Percentiles rank a stretch among this genome's conserved stretches.
phyloP scores from a whole-genome alignment of 2,329 filamentous ascomycete genomes.

The Dendryphion nanum region DNA sequence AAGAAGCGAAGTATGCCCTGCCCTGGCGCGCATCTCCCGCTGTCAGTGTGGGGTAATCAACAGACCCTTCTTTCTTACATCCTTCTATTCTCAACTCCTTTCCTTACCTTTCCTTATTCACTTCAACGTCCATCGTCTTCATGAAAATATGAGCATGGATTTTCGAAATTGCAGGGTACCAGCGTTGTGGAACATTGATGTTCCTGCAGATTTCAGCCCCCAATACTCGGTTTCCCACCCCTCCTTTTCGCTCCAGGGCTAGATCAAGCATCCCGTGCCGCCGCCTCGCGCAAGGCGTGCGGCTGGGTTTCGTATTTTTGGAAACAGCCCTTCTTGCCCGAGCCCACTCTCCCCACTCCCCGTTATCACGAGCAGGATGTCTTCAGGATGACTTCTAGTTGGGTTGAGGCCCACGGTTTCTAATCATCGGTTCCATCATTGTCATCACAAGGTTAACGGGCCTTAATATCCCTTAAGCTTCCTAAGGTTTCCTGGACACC shows the following conservation, averaged over 20 bases:
- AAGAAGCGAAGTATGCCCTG: too few species aligned
- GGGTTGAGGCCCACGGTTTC: background rate
- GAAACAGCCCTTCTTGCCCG: background rate
- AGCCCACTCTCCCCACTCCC: background rate
- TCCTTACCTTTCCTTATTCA: background rate
- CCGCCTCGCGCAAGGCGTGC: background rate
- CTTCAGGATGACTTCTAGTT: background rate
- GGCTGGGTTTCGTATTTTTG: conserved; percentile 1
- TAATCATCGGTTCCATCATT: background rate
- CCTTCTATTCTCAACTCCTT: background rate
- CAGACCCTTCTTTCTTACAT: background rate
- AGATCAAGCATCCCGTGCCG: background rate
- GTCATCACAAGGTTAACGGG: background rate
- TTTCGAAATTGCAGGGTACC: background rate
- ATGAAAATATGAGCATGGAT: background rate
- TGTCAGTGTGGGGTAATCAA: background rate
- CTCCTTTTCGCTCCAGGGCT: background rate
- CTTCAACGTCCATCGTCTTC: background rate
- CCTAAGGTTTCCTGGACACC: background rate
- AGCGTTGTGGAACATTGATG: conserved; percentile 1
- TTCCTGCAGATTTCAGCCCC: conserved; percentile 3
- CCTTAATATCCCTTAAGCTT: background rate
- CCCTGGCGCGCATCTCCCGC: background rate
- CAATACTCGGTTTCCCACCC: background rate
- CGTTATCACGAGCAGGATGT: too few species aligned